These are phyloP conservation scores for Adiantum capillusveneris DNA, from an alignment of 75 land plant species.

Conservation along the genomic window DNA sequence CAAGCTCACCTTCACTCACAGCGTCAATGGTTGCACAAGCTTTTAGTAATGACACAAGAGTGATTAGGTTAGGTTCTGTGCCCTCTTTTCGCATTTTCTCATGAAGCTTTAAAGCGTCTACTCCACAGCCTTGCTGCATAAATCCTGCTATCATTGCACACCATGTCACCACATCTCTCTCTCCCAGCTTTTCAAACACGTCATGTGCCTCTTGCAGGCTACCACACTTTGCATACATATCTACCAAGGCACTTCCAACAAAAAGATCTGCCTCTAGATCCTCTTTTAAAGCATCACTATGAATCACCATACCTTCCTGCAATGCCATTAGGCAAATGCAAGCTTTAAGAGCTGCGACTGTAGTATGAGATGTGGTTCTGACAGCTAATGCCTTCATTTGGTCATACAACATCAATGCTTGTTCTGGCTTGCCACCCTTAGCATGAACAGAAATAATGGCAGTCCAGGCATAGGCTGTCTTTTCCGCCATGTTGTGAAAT, in stretches of 20 bases:
- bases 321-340: constrained; percentile 16
- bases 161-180: constrained; percentile 34
- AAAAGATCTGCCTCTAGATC: constrained; percentile 36
- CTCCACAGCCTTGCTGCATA: constrained; percentile 4
- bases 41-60: not conserved
- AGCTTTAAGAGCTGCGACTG: constrained; percentile 18
- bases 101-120: not conserved
- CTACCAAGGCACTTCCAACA: constrained; percentile 30
- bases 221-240: constrained; percentile 31
- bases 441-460: constrained; percentile 34
- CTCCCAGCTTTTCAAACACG: constrained; percentile 38
- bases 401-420: constrained; percentile 16
- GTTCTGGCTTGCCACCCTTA: constrained; percentile 7
- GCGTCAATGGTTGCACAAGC: constrained; percentile 30
- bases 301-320: constrained; percentile 16
- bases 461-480: constrained; percentile 17
- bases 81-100: not conserved
- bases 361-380: constrained; percentile 13
- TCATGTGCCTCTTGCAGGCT: constrained; percentile 5
- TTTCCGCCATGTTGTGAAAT: constrained; percentile 5
- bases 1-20: not conserved
- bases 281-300: constrained; percentile 15
- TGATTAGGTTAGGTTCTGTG: not conserved
- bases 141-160: constrained; percentile 24
- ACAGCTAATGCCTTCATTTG: constrained; percentile 23